Percentiles rank a stretch among this genome's conserved stretches.
Conservation (phyloP, 805 yeast species). For the Maudiozyma bulderi region DNA sequence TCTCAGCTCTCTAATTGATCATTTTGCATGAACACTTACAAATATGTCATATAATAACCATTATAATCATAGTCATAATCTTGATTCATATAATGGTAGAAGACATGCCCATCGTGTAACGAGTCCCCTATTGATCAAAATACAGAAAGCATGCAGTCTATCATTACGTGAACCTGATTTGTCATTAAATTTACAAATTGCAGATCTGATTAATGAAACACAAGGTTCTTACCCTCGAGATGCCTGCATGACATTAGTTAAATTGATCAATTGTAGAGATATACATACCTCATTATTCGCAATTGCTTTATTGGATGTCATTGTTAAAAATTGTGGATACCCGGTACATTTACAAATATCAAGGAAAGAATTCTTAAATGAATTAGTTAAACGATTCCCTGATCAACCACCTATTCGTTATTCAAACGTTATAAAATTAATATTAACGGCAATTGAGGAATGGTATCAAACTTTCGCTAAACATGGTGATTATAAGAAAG, state of each 20-base stretch:
- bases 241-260: conserved; percentile 78
- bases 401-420: conserved; percentile 83
- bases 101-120: conserved; percentile 18
- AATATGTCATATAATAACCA: no score
- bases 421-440: conserved; percentile 67
- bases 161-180: conserved; percentile 74
- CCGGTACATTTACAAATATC: conserved; percentile 92
- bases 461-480: conserved; percentile 92
- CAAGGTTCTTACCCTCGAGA: conserved; percentile 88
- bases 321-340: conserved; percentile 95
- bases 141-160: conserved; percentile 69
- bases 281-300: conserved; percentile 77
- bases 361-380: conserved; percentile 86
- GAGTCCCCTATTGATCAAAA: conserved; percentile 31
- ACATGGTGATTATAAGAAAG: conserved; percentile 80
- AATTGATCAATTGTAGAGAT: conserved; percentile 67
- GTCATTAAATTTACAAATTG: conserved; percentile 76
- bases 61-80: neutral
- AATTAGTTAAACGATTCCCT: conserved; percentile 82
- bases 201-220: conserved; percentile 83
- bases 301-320: conserved; percentile 65
- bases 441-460: conserved; percentile 83
- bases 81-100: conserved; percentile 10
- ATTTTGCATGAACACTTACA: no score
- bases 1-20: no score